These are phyloP conservation scores for Suhomyces sp. DNA, from an alignment of 805 yeast species.

Conservation along the genomic window DNA sequence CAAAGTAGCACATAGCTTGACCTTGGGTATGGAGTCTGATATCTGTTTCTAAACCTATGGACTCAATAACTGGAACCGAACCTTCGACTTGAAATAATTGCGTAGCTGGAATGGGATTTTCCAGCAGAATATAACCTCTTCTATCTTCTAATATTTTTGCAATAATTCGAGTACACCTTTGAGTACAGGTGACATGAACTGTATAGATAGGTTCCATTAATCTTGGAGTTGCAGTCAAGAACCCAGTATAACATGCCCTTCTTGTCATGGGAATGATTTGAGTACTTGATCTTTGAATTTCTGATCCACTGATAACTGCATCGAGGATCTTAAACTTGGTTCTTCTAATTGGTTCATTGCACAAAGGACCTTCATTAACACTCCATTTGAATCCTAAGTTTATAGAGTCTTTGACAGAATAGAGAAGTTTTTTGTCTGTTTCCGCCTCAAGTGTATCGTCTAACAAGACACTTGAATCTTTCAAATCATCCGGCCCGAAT, in stretches of 20 bases:
- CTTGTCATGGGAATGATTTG: conserved; percentile 82
- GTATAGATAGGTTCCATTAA: conserved; percentile 79
- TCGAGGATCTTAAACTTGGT: conserved; percentile 72
- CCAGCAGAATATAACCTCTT: conserved; percentile 58
- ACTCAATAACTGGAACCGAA: conserved; percentile 81
- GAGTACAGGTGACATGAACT: conserved; percentile 56
- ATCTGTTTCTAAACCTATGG: conserved; percentile 87
- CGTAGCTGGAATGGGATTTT: conserved; percentile 68
- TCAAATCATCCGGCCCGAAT: conserved; percentile 50
- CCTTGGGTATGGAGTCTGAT: conserved; percentile 76
- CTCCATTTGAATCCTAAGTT: conserved; percentile 84
- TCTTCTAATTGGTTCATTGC: conserved; percentile 76
- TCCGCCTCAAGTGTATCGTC: conserved; percentile 77
- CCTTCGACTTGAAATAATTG: conserved; percentile 63
- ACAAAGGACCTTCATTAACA: conserved; percentile 83
- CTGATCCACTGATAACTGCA: conserved; percentile 49
- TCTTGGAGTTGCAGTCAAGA: conserved; percentile 74
- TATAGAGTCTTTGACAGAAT: conserved; percentile 51
- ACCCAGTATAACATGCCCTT: conserved; percentile 79
- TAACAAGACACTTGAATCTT: conserved; percentile 50
- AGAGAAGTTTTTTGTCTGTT: conserved; percentile 54
- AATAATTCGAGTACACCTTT: conserved; percentile 47
- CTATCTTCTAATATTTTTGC: conserved; percentile 54
- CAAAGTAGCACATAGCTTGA: conserved; percentile 65
- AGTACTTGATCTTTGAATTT: conserved; percentile 52